These are phyloP conservation scores for Pyrus pyrifolia DNA, from an alignment of 306 rosid species.

Conservation along the genomic window DNA sequence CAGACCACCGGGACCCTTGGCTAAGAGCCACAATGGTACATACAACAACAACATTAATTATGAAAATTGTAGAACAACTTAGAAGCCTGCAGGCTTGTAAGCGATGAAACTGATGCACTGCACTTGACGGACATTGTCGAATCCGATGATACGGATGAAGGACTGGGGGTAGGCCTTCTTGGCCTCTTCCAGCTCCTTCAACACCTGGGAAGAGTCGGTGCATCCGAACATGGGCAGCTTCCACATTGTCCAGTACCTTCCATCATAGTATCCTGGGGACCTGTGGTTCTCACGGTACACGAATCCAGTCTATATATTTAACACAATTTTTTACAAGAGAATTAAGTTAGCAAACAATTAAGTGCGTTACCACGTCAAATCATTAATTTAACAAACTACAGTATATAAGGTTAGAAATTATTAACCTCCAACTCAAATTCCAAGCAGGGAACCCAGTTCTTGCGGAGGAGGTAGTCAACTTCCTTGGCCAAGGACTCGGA, in stretches of 20 bases:
- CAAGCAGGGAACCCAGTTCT: slow-evolving; percentile 64
- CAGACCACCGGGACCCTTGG: background rate
- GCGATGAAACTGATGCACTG: slow-evolving; percentile 81
- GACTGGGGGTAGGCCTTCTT: slow-evolving; percentile 22
- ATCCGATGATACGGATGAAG: slow-evolving; percentile 60
- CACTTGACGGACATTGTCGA: slow-evolving; percentile 73
- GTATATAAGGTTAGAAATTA: background rate
- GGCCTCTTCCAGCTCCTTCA: slow-evolving; percentile 39
- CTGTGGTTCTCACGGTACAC: slow-evolving; percentile 45
- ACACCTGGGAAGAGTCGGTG: slow-evolving; percentile 47
- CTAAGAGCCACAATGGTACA: background rate
- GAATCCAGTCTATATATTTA: slow-evolving; percentile 20
- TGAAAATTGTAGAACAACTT: background rate
- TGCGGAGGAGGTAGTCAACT: slow-evolving; percentile 44
- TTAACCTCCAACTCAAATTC: slow-evolving; percentile 50
- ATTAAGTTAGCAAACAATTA: background rate
- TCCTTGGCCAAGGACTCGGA: slow-evolving; percentile 6
- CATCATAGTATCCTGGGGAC: slow-evolving; percentile 76
- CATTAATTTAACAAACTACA: background rate
- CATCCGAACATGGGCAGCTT: slow-evolving; percentile 72
- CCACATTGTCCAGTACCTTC: slow-evolving; percentile 85
- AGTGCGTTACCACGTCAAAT: too few species aligned
- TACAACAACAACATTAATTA: background rate
- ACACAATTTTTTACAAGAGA: background rate
- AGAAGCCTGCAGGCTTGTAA: slow-evolving; percentile 30